Evolutionary conservation across 176 grass and related monocot species (phyloP).

Genomic region (Typha latifolia): DNA sequence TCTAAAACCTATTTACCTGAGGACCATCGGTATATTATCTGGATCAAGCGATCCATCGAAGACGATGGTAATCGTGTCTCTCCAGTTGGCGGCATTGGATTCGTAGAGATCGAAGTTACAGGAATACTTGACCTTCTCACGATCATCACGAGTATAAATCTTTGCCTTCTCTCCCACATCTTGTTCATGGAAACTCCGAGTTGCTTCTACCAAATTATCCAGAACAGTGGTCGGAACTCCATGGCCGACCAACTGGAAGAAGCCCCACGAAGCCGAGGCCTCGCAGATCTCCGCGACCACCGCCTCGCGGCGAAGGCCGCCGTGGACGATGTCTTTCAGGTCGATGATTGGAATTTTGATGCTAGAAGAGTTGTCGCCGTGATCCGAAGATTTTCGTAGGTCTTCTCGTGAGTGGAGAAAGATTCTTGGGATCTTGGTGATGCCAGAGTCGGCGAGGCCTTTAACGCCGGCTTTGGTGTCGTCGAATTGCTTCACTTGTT

Average conservation of each 20-base stretch:
- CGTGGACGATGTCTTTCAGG: not conserved
- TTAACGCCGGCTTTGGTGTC: conserved; percentile 22
- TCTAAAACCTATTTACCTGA: conserved; percentile 2
- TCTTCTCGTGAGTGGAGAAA: conserved; percentile 8
- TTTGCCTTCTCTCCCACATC: conserved; percentile 2
- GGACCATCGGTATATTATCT: not conserved
- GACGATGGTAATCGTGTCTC: conserved; percentile 10
- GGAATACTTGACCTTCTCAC: conserved; percentile 3
- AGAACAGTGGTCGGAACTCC: not conserved
- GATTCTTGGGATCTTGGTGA: conserved; percentile 21
- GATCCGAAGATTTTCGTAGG: not conserved
- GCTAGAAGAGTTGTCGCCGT: not conserved
- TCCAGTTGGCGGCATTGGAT: conserved; percentile 11
- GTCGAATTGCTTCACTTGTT: conserved; percentile 21
- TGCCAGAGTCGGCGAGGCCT: conserved; percentile 26
- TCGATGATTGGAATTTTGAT: conserved; percentile 21
- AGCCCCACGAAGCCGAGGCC: not conserved
- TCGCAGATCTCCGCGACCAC: not conserved
- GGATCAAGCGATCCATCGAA: not conserved
- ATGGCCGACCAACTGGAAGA: conserved; percentile 32
- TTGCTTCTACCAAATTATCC: not conserved
- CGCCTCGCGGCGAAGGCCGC: not conserved
- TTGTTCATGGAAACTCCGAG: conserved; percentile 9
- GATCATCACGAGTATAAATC: conserved; percentile 2
- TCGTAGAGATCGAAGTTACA: conserved; percentile 14